Evolutionary conservation across 2,329 filamentous ascomycete genomes (phyloP), one percentile per base, ranked within the genome.

Genomic region (Aspergillus persii): DNA sequence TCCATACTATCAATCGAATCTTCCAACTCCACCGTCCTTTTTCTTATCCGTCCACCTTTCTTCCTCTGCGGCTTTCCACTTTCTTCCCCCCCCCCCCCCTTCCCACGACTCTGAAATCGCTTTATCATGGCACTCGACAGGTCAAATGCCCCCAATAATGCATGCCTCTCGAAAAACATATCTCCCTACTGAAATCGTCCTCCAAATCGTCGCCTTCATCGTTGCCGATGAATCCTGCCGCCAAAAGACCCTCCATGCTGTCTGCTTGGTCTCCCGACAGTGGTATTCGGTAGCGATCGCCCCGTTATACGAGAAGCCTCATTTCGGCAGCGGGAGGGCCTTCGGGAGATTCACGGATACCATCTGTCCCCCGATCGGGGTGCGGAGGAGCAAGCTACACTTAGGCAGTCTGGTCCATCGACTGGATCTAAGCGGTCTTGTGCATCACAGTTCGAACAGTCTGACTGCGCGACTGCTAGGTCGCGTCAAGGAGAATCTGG

Each of bases 361-460:
- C 0, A 77, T 88, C 47, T 84, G 81, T 60, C 83, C 84, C 0
- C 80, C 70, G 6, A 53, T 72, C 33, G 69, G 69, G 6, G 76
- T 81, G 30, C 79, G 79, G 33, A 79, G 78, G 57, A 80, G 77
- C 53, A 79, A 80, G 12, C 64, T 82, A 46, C 69, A 74, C 44
- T 65, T 80, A 23, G 80, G 81, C 0, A 72, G 72, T n/a, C 70
- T 85, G 49, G 81, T 88, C 12, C 79, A 78, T 39, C 68, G 73
- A 9, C 74, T 88, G 41, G 77, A 86, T 65, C 77, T 88, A 71
- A 77, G 78, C 9, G 64, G 70, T 46, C 79, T 88, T 15, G 84
- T 87, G 2, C 84, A 88, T 64, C 82, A 87, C 64, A 83, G 83
- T 61, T 82, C 78, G 57, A 85, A 83, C 63, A 83, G 82, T 53